Percentiles rank a stretch among this genome's conserved stretches.
Evolutionary conservation across 1,284 basidiomycete genomes (phyloP).

Genomic region (Naganishia liquefaciens): DNA sequence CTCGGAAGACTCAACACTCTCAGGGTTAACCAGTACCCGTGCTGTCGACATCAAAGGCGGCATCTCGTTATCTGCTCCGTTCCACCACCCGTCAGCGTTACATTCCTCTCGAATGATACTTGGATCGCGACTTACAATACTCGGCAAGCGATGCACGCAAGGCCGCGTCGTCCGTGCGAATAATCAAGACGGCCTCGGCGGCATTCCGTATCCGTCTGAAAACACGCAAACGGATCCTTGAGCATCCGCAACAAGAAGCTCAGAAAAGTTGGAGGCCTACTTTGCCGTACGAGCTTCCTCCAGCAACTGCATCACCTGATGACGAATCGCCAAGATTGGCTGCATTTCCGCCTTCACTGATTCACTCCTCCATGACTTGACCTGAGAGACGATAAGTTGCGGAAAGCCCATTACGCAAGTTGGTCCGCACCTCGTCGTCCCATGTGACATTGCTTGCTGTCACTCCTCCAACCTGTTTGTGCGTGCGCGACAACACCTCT

Average conservation of each 20-base stretch:
- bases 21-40: constrained; percentile 18
- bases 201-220: constrained; percentile 1
- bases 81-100: not conserved
- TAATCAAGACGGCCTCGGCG: constrained; percentile 49
- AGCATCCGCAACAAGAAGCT: constrained; percentile 23
- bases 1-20: constrained; percentile 39
- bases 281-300: constrained; percentile 43
- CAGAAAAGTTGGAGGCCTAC: constrained; percentile 30
- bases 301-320: constrained; percentile 39
- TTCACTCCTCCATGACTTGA: constrained; percentile 34
- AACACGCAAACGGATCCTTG: constrained; percentile 9
- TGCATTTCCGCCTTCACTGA: constrained; percentile 36
- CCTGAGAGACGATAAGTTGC: not conserved
- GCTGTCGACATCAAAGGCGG: constrained; percentile 19
- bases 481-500: constrained; percentile 68
- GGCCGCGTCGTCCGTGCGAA: constrained; percentile 15
- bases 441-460: constrained; percentile 20
- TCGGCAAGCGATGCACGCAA: not conserved
- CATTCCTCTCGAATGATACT: not conserved
- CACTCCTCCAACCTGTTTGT: constrained; percentile 10
- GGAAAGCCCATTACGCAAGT: not conserved
- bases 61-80: constrained; percentile 9
- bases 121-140: not conserved
- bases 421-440: constrained; percentile 30
- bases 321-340: constrained; percentile 38